Conservation (phyloP, 2,329 filamentous ascomycete genomes). For the Paracoccidioides lutzii region DNA sequence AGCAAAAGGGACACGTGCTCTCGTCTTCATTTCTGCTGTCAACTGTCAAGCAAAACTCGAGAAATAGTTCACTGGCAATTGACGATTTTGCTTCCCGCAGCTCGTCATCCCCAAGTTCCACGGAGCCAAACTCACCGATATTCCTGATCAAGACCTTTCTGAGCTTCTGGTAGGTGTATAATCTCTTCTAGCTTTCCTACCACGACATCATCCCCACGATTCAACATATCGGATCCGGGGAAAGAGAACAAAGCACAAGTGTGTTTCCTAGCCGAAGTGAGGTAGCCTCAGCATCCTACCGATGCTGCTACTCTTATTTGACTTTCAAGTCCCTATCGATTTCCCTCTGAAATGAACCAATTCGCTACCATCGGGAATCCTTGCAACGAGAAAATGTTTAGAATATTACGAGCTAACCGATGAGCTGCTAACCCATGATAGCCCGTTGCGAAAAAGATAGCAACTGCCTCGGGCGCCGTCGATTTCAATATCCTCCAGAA, state of each 20-base stretch:
- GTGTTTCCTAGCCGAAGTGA: too few relatives aligned
- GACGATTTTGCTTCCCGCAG: conserved; percentile 33
- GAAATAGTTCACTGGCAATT: conserved; percentile 3
- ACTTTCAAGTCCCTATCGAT: too few relatives aligned
- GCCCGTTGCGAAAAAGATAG: conserved; percentile 79
- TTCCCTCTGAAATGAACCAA: too few relatives aligned
- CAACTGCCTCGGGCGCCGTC: conserved; percentile 56
- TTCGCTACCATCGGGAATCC: too few relatives aligned
- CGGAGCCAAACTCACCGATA: conserved; percentile 79
- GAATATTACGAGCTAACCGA: conserved; percentile 8
- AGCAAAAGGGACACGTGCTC: not conserved
- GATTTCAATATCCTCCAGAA: conserved; percentile 96
- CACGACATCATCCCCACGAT: too few relatives aligned
- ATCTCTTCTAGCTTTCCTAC: not conserved
- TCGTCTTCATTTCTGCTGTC: not conserved
- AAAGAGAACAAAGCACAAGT: too few relatives aligned
- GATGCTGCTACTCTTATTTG: too few relatives aligned
- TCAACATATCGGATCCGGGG: too few relatives aligned
- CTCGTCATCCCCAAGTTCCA: conserved; percentile 95
- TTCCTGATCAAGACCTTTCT: conserved; percentile 72
- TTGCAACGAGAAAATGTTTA: not conserved
- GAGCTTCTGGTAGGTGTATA: conserved; percentile 58
- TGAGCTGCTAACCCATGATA: conserved; percentile 20
- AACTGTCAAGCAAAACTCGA: not conserved
- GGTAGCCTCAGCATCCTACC: too few relatives aligned